Evolutionary conservation across 2,329 filamentous ascomycete genomes (phyloP), one percentile per base, ranked within the genome.

Genomic region (Fusarium transvaalense): DNA sequence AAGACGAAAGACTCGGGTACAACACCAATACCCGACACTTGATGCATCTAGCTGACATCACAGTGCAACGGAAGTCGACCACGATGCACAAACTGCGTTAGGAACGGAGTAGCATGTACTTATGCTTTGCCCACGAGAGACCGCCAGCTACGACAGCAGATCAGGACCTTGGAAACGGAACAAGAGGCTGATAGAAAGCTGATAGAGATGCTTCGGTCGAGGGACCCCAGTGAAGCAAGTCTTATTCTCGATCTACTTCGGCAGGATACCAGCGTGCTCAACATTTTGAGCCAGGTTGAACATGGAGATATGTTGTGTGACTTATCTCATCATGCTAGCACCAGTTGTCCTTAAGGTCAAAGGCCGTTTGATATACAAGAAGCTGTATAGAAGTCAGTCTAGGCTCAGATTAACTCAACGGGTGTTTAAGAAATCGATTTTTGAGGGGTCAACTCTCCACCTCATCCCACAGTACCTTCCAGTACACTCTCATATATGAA

Each of bases 21-120:
- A 15, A 19, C 8, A 10, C 3, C 2, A 3, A 10, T 10, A 3
- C 5, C 2, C 31, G 1, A 3, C 12, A 6, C 12, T 2, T 19
- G 1, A 0, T 2, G 12, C 4, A 2, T 42, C 50, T 66, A 2
- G 56, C 10, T 1, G 0, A 4, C 10, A 2, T 15, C 8, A 5
- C 5, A 67, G 64, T 67, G 64, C 10, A 67, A n/a, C 27, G 63
- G 64, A 1, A 15, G 9, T 19, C 42, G 52, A 14, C 57, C 64
- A 1, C 14, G 42, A 4, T 67, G 52, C 8, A 27, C 17, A 5
- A 10, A 17, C 7, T 67, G 64, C n/a, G 1, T 19, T 2, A 32
- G 25, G 1, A 14, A 13, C 1, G 25, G 25, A 3, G 15, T 10
- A 1, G 10, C 53, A 1, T 67, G 64, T 10, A 21, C 3, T 2